Conservation (phyloP, 225 moss, liverwort and hornwort genomes). For the Bryoerythrophyllum caledonicum region DNA sequence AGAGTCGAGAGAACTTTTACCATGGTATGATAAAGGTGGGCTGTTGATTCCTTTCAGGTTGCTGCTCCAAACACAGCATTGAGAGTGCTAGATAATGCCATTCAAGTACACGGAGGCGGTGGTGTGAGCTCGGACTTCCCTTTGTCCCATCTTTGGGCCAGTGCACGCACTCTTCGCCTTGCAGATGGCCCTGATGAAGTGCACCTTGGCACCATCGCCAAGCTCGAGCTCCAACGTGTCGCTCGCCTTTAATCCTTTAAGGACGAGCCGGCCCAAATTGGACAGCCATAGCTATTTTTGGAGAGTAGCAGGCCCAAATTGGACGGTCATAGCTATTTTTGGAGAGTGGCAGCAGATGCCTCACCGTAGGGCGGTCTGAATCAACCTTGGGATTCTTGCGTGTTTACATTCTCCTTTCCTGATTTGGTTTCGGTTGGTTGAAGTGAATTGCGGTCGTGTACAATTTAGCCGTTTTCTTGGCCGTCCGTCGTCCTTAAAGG, state of each 20-base stretch:
- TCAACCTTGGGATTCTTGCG: too few species aligned
- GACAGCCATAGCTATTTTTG: too few species aligned
- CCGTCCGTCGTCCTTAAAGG: too few species aligned
- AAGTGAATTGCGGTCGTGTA: too few species aligned
- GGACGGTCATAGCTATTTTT: too few species aligned
- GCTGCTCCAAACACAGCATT: slow-evolving; percentile 89
- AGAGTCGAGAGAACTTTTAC: background rate
- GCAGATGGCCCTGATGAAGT: slow-evolving; percentile 99
- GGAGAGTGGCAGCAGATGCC: too few species aligned
- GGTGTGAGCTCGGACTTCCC: slow-evolving; percentile 95
- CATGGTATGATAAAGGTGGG: slow-evolving; percentile 5
- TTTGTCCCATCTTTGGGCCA: slow-evolving; percentile 87
- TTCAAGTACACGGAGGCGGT: slow-evolving; percentile 92
- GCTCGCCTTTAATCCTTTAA: slow-evolving; percentile 57
- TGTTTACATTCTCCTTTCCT: too few species aligned
- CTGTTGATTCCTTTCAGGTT: slow-evolving; percentile 43
- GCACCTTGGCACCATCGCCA: slow-evolving; percentile 90
- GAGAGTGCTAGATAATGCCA: slow-evolving; percentile 83
- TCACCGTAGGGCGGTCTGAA: too few species aligned
- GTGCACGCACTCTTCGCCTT: slow-evolving; percentile 76
- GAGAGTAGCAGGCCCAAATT: too few species aligned
- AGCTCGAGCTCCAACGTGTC: slow-evolving; percentile 76
- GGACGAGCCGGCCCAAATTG: too few species aligned
- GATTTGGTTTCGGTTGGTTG: too few species aligned
- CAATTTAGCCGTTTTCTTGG: too few species aligned